Evolutionary conservation across 257 asterid species (phyloP), one percentile per base, ranked within the genome.

Genomic region (Lantana camara): DNA sequence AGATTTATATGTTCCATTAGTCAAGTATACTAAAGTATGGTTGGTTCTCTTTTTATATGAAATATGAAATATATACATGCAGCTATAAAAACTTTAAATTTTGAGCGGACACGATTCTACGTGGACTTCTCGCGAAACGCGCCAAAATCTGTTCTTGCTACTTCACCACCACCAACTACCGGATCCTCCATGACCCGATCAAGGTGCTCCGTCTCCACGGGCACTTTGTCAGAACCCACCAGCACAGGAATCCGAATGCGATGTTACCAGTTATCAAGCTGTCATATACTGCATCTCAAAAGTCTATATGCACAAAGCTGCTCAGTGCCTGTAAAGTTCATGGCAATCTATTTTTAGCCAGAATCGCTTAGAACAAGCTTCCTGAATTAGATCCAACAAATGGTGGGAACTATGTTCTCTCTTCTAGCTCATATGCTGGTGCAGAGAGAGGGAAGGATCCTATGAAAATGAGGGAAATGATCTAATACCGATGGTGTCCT

Each of bases 391-490:
- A 77, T 55, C 80, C 85, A 3, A 59, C 27, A 32, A 62, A 67
- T 49, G 85, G 80, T 20, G 73, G 58, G 65, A 70, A 73, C 35
- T 77, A 80, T 50, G 78, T 72, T 8, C 78, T 80, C 15, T 70
- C 82, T 52, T 76, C 74, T 11, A 80, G 70, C 66, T 68, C 75
- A 7, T 80, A 70, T 49, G 80, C 80, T 14, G 35, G 70, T 45
- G 81, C 77, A 37, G 78, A 59, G 46, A 80, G 68, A 66, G 76
- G 82, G 82, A 68, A 69, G 0, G 80, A 80, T 29, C 80, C 80
- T 38, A 51, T 61, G 7, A 64, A 64, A 38, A 73, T 80, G 65
- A 73, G 85, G 32, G 82, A 76, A 50, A n/a, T 64, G 60, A 55
- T 73, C 67, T 46, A 56, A n/a, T 13, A 37, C 52, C 38, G 65